phyloP scores from a whole-genome alignment of 1,139 yeast species.

The Candida smagusa region DNA sequence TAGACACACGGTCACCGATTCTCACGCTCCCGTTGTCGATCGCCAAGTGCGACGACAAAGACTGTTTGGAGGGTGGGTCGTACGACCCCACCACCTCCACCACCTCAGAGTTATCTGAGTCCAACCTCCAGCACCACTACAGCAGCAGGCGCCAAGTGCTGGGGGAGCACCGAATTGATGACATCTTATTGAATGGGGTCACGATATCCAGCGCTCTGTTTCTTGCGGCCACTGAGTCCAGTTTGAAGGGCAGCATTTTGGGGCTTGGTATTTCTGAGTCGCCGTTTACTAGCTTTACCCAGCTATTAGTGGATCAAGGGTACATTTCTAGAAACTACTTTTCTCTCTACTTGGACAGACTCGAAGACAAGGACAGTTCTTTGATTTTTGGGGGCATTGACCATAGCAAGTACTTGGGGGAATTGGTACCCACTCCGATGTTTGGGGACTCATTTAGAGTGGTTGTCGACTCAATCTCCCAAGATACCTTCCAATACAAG shows the following conservation, averaged over 20 bases:
- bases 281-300: neutral
- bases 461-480: constrained; percentile 9
- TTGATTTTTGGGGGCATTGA: constrained; percentile 28
- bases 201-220: constrained; percentile 14
- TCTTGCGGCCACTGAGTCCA: constrained; percentile 7
- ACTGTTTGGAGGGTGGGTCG: constrained; percentile 1
- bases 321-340: constrained; percentile 15
- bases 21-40: too few species aligned
- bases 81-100: constrained; percentile 3
- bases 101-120: neutral
- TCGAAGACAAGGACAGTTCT: constrained; percentile 10
- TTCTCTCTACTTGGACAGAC: constrained; percentile 13
- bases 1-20: too few species aligned
- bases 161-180: constrained; percentile 17
- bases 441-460: neutral
- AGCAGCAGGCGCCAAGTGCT: too few species aligned
- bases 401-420: constrained; percentile 22
- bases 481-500: neutral
- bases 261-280: neutral
- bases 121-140: constrained; percentile 7
- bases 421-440: constrained; percentile 8
- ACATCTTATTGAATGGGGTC: constrained; percentile 10
- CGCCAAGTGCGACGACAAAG: too few species aligned
- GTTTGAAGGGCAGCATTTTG: neutral
- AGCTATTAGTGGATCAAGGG: constrained; percentile 9